phyloP scores from a whole-genome alignment of 2,329 filamentous ascomycete genomes.

The Aspergillus neoniger region DNA sequence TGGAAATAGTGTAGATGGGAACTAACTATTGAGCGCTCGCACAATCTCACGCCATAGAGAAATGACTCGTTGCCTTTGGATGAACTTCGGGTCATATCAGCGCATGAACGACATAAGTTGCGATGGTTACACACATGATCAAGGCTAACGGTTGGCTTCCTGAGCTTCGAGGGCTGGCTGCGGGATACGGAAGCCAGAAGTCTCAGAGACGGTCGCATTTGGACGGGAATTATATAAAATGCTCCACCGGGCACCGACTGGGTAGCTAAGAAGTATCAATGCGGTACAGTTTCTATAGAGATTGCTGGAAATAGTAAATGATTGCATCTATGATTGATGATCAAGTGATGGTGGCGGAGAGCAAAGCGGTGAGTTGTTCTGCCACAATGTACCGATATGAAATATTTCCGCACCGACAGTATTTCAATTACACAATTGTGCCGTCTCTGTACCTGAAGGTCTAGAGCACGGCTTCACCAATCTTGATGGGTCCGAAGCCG shows the following conservation, averaged over 20 bases:
- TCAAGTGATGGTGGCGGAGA: slow-evolving; percentile 5
- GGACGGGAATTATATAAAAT: slow-evolving; percentile 2
- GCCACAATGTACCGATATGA: slow-evolving; percentile 3
- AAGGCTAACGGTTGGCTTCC: slow-evolving; percentile 39
- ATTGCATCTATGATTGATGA: background rate
- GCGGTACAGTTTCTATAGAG: background rate
- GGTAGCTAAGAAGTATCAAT: background rate
- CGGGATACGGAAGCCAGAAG: slow-evolving; percentile 35
- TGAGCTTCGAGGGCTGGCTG: slow-evolving; percentile 34
- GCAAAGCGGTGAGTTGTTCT: slow-evolving; percentile 14
- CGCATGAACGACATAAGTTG: background rate
- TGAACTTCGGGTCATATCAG: slow-evolving; percentile 35
- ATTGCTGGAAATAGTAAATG: background rate
- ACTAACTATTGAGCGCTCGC: slow-evolving; percentile 42
- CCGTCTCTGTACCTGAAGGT: background rate
- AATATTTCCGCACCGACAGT: background rate
- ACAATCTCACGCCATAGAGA: slow-evolving; percentile 47
- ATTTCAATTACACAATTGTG: background rate
- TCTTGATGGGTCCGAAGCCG: background rate
- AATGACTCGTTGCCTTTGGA: slow-evolving; percentile 47
- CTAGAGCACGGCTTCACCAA: background rate
- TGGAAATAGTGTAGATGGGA: background rate
- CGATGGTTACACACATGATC: slow-evolving; percentile 38
- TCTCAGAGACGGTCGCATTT: slow-evolving; percentile 34
- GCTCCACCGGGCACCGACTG: background rate